Percentiles rank a stretch among this genome's conserved stretches.
Evolutionary conservation across 331 rosid genomes (phyloP).

Genomic region (Spiraea crenata): DNA sequence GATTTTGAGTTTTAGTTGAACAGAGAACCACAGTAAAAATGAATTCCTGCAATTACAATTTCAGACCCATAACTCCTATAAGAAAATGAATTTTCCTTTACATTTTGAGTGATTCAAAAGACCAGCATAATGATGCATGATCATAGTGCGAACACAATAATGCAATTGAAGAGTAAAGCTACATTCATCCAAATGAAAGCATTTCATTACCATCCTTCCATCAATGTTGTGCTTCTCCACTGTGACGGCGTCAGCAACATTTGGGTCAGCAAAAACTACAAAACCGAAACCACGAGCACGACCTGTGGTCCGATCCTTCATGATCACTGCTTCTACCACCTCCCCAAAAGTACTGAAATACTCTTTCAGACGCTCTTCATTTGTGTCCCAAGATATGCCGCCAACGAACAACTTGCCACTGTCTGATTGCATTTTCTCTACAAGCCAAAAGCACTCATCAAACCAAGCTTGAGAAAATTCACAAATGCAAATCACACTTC

Average conservation of each 20-base stretch:
- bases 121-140: conserved; percentile 27
- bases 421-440: conserved; percentile 93
- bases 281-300: conserved; percentile 98
- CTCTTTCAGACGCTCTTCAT: conserved; percentile 94
- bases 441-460: conserved; percentile 37
- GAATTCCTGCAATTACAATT: conserved; percentile 25
- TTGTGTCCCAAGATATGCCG: conserved; percentile 99
- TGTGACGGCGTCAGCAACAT: conserved; percentile 70
- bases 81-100: conserved; percentile 16
- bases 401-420: conserved; percentile 91
- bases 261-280: conserved; percentile 80
- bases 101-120: conserved; percentile 16
- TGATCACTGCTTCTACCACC: conserved; percentile 93
- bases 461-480: conserved; percentile 30
- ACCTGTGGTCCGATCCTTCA: conserved; percentile 99
- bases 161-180: conserved; percentile 14
- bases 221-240: conserved; percentile 94
- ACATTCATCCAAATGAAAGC: not conserved
- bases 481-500: conserved; percentile 36
- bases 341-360: conserved; percentile 84
- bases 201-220: conserved; percentile 76
- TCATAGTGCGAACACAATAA: conserved; percentile 6
- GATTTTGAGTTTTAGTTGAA: conserved; percentile 19
- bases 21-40: conserved; percentile 22
- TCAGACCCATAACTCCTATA: conserved; percentile 18